Base-by-base conservation (phyloP, 2,329 filamentous ascomycete genomes). In the Pseudocercospora pini-densiflorae region DNA sequence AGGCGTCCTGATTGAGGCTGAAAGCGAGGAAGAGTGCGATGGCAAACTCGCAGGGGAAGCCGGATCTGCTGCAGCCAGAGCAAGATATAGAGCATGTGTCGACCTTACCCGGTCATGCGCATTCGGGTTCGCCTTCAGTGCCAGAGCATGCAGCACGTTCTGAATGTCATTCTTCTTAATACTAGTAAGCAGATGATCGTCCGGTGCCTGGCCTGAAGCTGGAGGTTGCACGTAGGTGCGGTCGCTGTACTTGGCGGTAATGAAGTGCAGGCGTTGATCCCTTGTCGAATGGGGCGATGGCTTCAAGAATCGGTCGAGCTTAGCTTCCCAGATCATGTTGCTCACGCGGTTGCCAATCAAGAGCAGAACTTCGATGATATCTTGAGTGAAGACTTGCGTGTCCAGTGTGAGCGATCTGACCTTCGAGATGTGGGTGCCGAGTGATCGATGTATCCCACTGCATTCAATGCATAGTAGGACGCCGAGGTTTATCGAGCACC, bases 391-490 rank as follows among this genome's bases (percentile, higher is more conserved):
- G 0, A 94, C 97, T 62, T 92, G 94, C 71, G 96, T 96, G 77
- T 99, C 95, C 49, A 99, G 86, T 0, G 95, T 99, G 49, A 99
- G 86, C 12, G 95, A 98, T 62, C 95, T 91, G 47, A 99, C 89
- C 81, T 99, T 99, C 79, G 93, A 97, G 76, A 99, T 97, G 79
- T 99, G 95, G 1, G 95, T 99, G 12, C 95, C 95, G 3, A 99
- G 86, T 0, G 94, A 98, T 49, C 95, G 89, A 79, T 99, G 95
- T 68, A 99, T 97, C 69, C 95, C 95, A 77, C 94, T 97, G 81
- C 95, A 99, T 79, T 99, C 94, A 77, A 97, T 97, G 81, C 95
- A 99, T 21, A 99, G 86, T 62, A 99, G 90, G 66, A 99, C 97
- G 54, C 92, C 95, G 4, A 99, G 85, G 75, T 99, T 99, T 80